Evolutionary conservation across 2,329 filamentous ascomycete genomes (phyloP).

Genomic region (Colletotrichum navitas): DNA sequence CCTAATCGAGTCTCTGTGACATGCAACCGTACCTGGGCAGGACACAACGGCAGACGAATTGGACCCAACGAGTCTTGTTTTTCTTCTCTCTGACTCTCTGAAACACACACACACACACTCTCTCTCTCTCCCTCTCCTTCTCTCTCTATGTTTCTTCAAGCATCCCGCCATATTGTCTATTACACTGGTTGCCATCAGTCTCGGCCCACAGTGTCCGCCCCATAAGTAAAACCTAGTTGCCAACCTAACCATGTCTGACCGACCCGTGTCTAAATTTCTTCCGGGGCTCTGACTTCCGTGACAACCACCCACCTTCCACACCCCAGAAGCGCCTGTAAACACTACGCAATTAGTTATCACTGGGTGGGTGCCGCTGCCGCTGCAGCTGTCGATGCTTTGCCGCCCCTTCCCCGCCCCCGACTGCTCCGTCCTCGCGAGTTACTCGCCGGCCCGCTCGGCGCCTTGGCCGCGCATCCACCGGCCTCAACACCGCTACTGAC

Average conservation of each 20-base stretch:
- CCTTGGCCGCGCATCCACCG: constrained; percentile 12
- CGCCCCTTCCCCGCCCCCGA: constrained; percentile 35
- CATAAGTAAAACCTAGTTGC: background rate
- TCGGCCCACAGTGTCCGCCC: background rate
- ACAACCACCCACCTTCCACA: background rate
- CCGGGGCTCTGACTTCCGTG: constrained; percentile 4
- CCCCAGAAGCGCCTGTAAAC: constrained; percentile 1
- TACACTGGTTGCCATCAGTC: constrained; percentile 1
- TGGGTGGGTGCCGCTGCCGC: constrained; percentile 10
- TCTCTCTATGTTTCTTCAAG: background rate
- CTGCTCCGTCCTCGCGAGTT: constrained; percentile 28
- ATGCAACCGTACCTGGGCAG: background rate
- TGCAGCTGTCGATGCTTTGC: constrained; percentile 28
- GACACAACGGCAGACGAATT: background rate
- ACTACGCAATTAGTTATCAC: background rate
- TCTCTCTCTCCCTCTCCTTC: no score
- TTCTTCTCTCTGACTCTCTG: background rate
- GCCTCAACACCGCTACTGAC: constrained; percentile 15
- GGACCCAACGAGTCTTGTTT: constrained; percentile 3
- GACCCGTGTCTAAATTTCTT: constrained; percentile 5
- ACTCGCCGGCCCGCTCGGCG: constrained; percentile 13
- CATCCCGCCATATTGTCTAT: constrained; percentile 2
- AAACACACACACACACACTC: no score
- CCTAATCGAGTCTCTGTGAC: background rate
- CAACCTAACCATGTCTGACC: background rate